Base-by-base conservation (phyloP, 2,329 filamentous ascomycete genomes). In the Pseudocercospora fuligena region DNA sequence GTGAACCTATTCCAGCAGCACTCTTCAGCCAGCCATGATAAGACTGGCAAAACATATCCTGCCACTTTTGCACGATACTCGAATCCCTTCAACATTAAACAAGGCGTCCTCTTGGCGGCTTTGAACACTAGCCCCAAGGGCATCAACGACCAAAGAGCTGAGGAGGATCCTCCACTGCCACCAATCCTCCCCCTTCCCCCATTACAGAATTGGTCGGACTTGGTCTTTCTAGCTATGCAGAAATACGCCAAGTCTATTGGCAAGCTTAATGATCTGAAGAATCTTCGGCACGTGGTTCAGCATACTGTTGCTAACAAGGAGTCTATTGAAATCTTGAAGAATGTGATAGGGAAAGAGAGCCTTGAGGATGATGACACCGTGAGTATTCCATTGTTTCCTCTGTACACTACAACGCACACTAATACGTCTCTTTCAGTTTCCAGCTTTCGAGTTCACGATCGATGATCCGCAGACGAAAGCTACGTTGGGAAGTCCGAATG, bases 401-500 rank as follows among this genome's bases (percentile, higher is more conserved):
- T 11, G n/a, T 16, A 46, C 19, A 16, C n/a, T 19, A 53, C 14
- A n/a, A 3, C 49, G 14, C 51, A 40, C 3, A n/a, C 21, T 56
- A 21, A 56, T 21, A 9, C 21, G 6, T 31, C 12, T 19, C 6
- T 21, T 25, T 12, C 16, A 62, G 46, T 67, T 63, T 53, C 66
- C 66, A 8, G 66, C 62, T 3, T 53, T 65, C 2, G 60, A 53
- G 3, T 65, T 61, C 12, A 29, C 27, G 3, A 63, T 60, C 3
- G 23, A 27, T 5, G 36, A 53, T 16, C 21, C 63, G 6, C 63
- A 63, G 47, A 63, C 29, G 1, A 27, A 62, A 5, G 66, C 66
- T 3, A 49, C 59, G 1, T 33, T 67, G 66, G 61, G 53, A 27
- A 33, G 54, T 8, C 63, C 63, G 1, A 67, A 67, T 31, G 47